A percentile compares a stretch with the other conserved stretches of the same genome.
These are phyloP conservation scores for Boletus eberwhitei DNA, from an alignment of 768 basidiomycete genomes.

Conservation along the genomic window DNA sequence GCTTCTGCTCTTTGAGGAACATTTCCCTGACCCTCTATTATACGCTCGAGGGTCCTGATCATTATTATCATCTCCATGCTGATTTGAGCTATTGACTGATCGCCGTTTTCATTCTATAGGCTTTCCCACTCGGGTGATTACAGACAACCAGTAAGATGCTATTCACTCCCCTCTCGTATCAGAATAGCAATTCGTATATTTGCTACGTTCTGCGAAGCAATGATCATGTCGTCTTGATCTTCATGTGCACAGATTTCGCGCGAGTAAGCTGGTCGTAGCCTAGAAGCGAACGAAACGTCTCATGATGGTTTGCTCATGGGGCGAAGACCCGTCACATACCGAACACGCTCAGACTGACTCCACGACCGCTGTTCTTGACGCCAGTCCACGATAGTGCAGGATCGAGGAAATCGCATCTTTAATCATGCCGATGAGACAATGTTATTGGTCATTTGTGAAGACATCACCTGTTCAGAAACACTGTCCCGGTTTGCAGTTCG, in stretches of 20 bases:
- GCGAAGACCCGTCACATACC: conserved; percentile 48
- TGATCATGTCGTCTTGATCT: conserved; percentile 51
- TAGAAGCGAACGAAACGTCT: conserved; percentile 25
- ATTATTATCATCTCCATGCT: background rate
- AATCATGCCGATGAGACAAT: background rate
- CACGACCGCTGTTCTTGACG: conserved; percentile 89
- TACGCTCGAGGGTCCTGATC: conserved; percentile 36
- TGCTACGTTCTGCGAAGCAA: too few relatives aligned
- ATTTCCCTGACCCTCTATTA: conserved; percentile 29
- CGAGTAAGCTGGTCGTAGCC: conserved; percentile 85
- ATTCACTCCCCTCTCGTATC: background rate
- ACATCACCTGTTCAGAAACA: conserved; percentile 80
- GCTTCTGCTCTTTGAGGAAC: conserved; percentile 32
- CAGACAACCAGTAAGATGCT: background rate
- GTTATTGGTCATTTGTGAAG: background rate
- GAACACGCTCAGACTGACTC: conserved; percentile 85
- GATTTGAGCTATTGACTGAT: conserved; percentile 1
- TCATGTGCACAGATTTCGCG: conserved; percentile 81
- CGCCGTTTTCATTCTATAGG: background rate
- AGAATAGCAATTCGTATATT: background rate
- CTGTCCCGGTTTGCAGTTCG: conserved; percentile 85
- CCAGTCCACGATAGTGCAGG: conserved; percentile 95
- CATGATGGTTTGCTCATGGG: background rate
- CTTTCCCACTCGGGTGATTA: background rate
- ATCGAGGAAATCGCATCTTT: conserved; percentile 83